Evolutionary conservation across 2,329 filamentous ascomycete genomes (phyloP).

Genomic region (Huntiella savannae): DNA sequence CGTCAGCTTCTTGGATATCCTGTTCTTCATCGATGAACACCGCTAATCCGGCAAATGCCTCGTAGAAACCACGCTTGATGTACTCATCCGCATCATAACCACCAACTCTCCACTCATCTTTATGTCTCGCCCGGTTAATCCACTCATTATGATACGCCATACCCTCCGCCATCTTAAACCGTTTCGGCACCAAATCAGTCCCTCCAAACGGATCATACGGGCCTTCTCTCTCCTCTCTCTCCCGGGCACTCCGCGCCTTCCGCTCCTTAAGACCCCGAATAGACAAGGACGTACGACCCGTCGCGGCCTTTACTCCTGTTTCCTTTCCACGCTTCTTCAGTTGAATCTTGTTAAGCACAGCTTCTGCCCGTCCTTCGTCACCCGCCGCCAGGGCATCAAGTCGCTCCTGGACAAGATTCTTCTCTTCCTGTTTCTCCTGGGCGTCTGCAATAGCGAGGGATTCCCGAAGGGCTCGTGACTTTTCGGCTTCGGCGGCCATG

Average conservation of each 20-base stretch:
- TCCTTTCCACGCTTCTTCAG: constrained; percentile 54
- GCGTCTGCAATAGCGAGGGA: constrained; percentile 49
- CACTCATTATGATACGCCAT: constrained; percentile 57
- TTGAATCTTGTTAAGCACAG: constrained; percentile 39
- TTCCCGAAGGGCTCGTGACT: constrained; percentile 33
- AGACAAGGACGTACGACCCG: constrained; percentile 26
- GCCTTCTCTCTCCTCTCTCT: constrained; percentile 33
- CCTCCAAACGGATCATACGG: constrained; percentile 84
- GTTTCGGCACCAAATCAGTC: constrained; percentile 44
- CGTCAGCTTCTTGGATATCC: background rate
- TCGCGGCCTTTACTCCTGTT: constrained; percentile 7
- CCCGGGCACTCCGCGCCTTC: constrained; percentile 17
- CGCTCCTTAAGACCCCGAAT: constrained; percentile 55
- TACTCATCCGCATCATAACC: constrained; percentile 76
- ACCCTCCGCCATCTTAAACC: constrained; percentile 38
- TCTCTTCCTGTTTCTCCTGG: constrained; percentile 45
- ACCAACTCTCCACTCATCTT: constrained; percentile 50
- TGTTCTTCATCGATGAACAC: constrained; percentile 74
- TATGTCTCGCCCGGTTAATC: constrained; percentile 46
- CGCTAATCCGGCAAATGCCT: constrained; percentile 76
- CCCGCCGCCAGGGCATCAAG: constrained; percentile 49
- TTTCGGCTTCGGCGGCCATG: constrained; percentile 49
- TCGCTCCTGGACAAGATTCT: constrained; percentile 46
- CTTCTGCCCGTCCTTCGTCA: constrained; percentile 38
- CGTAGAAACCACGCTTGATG: constrained; percentile 59